Evolutionary conservation across 2,329 filamentous ascomycete species (phyloP).

Genomic region (Intubia oerlemansii): DNA sequence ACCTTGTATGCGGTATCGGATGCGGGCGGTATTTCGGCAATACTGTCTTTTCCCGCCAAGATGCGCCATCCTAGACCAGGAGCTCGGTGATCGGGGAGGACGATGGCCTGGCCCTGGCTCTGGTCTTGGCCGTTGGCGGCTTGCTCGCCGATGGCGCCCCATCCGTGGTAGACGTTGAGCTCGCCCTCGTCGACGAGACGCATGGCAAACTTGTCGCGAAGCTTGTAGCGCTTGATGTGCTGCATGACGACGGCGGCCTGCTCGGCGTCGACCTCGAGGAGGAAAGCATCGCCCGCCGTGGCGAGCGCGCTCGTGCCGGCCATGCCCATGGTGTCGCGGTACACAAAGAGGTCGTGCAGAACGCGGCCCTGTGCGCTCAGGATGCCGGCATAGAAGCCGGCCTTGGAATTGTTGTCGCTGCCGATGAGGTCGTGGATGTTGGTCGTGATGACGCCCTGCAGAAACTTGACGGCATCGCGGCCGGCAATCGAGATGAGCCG

Average conservation of each 20-base stretch:
- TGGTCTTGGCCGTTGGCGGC: too few species aligned
- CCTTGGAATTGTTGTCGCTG: slow-evolving; percentile 12
- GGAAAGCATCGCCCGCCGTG: slow-evolving; percentile 26
- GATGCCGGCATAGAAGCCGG: slow-evolving; percentile 62
- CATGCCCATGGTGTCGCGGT: slow-evolving; percentile 29
- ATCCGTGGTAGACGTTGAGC: slow-evolving; percentile 49
- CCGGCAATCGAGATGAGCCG: slow-evolving; percentile 63
- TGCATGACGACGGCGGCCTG: slow-evolving; percentile 40
- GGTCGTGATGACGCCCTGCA: slow-evolving; percentile 73
- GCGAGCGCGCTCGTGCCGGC: background rate
- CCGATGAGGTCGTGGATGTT: slow-evolving; percentile 26
- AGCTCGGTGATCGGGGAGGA: slow-evolving; percentile 29
- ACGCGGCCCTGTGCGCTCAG: slow-evolving; percentile 70
- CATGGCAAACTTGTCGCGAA: slow-evolving; percentile 59
- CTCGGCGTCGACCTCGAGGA: slow-evolving; percentile 63
- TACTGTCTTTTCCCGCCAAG: too few species aligned
- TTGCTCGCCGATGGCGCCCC: slow-evolving; percentile 27
- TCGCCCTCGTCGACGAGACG: slow-evolving; percentile 44
- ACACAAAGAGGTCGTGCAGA: slow-evolving; percentile 78
- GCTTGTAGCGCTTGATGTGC: slow-evolving; percentile 68
- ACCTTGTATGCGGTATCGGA: slow-evolving; percentile 45
- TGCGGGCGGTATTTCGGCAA: background rate
- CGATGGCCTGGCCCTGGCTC: too few species aligned
- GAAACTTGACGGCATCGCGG: slow-evolving; percentile 57
- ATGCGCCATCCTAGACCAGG: slow-evolving; percentile 34